Evolutionary conservation across 108 stramenopile species (phyloP).

Genomic region (Cyclostephanos invisitatus): DNA sequence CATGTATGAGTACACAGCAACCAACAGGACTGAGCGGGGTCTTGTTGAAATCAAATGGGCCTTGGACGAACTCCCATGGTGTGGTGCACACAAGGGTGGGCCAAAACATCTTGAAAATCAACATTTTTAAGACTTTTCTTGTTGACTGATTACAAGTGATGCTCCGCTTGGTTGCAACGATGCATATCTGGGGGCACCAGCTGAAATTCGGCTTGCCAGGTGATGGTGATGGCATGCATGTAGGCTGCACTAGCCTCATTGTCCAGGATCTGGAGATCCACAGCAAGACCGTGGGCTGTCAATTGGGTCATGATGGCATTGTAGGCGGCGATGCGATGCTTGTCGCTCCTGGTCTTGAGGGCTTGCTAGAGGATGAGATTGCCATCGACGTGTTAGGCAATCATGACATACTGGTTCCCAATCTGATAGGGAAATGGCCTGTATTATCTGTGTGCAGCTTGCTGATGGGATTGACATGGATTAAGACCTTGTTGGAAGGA

Average conservation of each 20-base stretch:
- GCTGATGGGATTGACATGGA: slow-evolving; percentile 8
- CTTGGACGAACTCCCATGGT: too few relatives aligned
- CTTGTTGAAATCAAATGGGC: slow-evolving; percentile 3
- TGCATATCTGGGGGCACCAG: slow-evolving; percentile 45
- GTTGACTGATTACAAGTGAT: too few relatives aligned
- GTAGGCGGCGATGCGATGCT: slow-evolving; percentile 1
- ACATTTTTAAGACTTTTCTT: too few relatives aligned
- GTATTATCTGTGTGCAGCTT: slow-evolving; percentile 17
- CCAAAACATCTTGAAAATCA: too few relatives aligned
- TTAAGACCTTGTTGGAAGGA: not conserved
- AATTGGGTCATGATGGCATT: slow-evolving; percentile 7
- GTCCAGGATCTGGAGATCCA: slow-evolving; percentile 4
- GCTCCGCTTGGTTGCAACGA: slow-evolving; percentile 51
- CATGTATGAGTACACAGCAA: too few relatives aligned
- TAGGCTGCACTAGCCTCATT: slow-evolving; percentile 15
- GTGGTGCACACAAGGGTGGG: slow-evolving; percentile 37
- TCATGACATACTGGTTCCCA: slow-evolving; percentile 17
- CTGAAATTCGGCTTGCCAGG: slow-evolving; percentile 29
- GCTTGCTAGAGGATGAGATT: slow-evolving; percentile 9
- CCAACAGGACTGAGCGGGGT: too few relatives aligned
- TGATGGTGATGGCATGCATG: slow-evolving; percentile 4
- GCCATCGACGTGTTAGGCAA: slow-evolving; percentile 13
- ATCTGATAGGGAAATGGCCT: slow-evolving; percentile 4
- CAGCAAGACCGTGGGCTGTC: not conserved
- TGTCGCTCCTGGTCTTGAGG: too few relatives aligned